Conservation (phyloP, 208 protist genomes). For the Crithidia expoeki region DNA sequence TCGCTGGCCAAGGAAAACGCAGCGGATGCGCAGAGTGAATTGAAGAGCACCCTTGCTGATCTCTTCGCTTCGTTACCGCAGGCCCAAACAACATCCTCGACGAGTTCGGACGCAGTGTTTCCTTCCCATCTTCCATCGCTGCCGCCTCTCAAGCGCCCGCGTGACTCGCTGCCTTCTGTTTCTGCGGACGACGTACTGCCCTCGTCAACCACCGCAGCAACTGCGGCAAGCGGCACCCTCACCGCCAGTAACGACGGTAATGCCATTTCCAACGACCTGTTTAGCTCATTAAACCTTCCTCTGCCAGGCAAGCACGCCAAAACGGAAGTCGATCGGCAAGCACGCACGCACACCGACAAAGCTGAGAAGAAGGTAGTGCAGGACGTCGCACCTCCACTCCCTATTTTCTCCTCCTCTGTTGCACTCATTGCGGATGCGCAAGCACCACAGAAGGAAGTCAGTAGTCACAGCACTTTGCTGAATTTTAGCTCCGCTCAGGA, state of each 20-base stretch:
- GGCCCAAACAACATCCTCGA: neutral
- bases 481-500: neutral
- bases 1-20: neutral
- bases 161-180: constrained; percentile 7
- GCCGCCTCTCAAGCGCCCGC: constrained; percentile 27
- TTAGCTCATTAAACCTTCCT: constrained; percentile 17
- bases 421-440: neutral
- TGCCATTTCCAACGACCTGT: constrained; percentile 10
- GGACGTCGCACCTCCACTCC: neutral
- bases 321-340: constrained; percentile 4
- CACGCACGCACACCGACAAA: neutral
- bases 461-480: neutral
- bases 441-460: neutral
- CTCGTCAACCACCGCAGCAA: neutral
- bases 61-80: constrained; percentile 30
- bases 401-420: neutral
- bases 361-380: neutral
- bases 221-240: neutral
- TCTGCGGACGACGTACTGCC: neutral
- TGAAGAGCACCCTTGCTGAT: constrained; percentile 24
- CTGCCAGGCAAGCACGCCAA: constrained; percentile 23
- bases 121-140: constrained; percentile 1
- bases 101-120: neutral
- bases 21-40: constrained; percentile 25
- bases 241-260: neutral